A percentile compares a stretch with the other conserved stretches of the same genome.
These are phyloP conservation scores for Pseudovirgaria hyperparasitica DNA, from an alignment of 2,329 filamentous ascomycete species.

Conservation along the genomic window DNA sequence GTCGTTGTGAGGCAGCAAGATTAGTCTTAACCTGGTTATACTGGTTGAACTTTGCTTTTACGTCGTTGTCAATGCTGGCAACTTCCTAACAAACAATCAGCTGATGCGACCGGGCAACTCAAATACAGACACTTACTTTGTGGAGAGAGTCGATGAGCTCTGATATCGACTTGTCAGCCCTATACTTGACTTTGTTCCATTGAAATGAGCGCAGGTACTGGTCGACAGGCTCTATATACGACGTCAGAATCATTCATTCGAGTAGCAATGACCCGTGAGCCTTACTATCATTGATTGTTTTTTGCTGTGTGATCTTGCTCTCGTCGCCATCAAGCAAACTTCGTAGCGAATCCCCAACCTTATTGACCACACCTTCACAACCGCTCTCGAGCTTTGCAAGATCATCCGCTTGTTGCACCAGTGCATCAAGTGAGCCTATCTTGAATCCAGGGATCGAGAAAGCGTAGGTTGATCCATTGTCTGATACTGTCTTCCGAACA, in stretches of 20 bases:
- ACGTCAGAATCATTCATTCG: constrained; percentile 5
- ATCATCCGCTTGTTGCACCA: constrained; percentile 94
- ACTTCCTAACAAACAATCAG: constrained; percentile 51
- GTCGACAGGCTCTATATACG: constrained; percentile 70
- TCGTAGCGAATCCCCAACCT: constrained; percentile 76
- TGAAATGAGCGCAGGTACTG: constrained; percentile 79
- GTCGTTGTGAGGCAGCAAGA: constrained; percentile 67
- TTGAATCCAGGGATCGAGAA: constrained; percentile 92
- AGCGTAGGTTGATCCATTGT: constrained; percentile 61
- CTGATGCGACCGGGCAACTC: not conserved
- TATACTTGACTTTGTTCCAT: constrained; percentile 98
- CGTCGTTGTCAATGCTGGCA: constrained; percentile 84
- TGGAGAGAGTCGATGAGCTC: constrained; percentile 81
- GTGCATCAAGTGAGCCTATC: constrained; percentile 87
- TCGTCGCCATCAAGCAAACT: constrained; percentile 75
- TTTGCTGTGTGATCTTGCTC: constrained; percentile 70
- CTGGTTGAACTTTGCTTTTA: constrained; percentile 87
- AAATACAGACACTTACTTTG: constrained; percentile 45
- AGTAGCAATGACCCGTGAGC: constrained; percentile 3
- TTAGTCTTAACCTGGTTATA: constrained; percentile 87
- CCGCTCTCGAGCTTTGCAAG: constrained; percentile 72
- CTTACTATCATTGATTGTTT: constrained; percentile 89
- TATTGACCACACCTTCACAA: constrained; percentile 72
- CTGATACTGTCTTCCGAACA: constrained; percentile 58
- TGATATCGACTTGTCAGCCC: constrained; percentile 76